Evolutionary conservation across 2,329 filamentous ascomycete species (phyloP).

Genomic region (Xylariaceae sp.): DNA sequence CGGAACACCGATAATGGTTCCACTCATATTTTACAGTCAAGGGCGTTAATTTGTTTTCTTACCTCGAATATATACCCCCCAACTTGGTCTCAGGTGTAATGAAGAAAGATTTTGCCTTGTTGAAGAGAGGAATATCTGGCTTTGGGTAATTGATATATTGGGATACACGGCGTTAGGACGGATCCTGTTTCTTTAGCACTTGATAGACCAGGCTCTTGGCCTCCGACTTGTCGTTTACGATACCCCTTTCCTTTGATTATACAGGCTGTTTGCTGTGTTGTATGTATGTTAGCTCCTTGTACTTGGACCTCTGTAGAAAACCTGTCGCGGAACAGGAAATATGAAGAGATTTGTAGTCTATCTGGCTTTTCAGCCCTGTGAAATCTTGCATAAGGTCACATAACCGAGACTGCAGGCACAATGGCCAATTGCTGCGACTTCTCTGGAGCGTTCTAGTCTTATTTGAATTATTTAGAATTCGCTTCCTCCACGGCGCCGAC

Average conservation of each 20-base stretch:
- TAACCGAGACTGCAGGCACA: too few species aligned
- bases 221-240: conserved; percentile 18
- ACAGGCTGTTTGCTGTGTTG: too few species aligned
- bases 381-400: too few species aligned
- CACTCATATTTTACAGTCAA: neutral
- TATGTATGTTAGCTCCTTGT: too few species aligned
- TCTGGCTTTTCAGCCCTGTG: too few species aligned
- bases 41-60: neutral
- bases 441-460: too few species aligned
- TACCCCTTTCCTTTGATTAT: conserved; percentile 19
- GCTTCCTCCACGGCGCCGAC: too few species aligned
- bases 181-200: neutral
- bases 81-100: neutral
- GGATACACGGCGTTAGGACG: conserved; percentile 9
- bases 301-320: too few species aligned
- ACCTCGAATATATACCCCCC: neutral
- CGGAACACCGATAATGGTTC: conserved; percentile 13
- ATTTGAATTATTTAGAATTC: too few species aligned
- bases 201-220: neutral
- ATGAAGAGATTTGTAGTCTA: too few species aligned
- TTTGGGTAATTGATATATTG: neutral
- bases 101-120: neutral
- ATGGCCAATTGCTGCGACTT: too few species aligned
- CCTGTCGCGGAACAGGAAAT: too few species aligned
- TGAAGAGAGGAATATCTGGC: neutral